Conservation (phyloP, 2,329 filamentous ascomycete species). For the Pezicula carpinea region DNA sequence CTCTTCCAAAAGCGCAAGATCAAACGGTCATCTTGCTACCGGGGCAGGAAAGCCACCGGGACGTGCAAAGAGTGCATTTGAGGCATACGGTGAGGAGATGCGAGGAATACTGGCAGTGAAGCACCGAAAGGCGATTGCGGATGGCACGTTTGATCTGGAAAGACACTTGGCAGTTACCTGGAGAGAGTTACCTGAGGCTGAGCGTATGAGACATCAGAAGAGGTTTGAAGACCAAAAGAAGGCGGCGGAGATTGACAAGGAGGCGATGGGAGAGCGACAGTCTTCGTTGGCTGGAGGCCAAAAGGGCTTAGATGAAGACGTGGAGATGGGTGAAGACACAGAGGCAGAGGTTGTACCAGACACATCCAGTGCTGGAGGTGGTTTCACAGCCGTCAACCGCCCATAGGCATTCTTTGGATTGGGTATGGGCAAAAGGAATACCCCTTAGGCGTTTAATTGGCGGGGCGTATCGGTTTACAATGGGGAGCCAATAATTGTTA, state of each 20-base stretch:
- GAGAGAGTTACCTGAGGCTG: slow-evolving; percentile 17
- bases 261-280: slow-evolving; percentile 17
- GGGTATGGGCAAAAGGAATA: not conserved
- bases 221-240: slow-evolving; percentile 27
- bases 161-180: slow-evolving; percentile 22
- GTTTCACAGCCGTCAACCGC: slow-evolving; percentile 28
- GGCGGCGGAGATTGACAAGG: slow-evolving; percentile 17
- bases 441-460: no score
- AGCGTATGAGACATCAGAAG: slow-evolving; percentile 16
- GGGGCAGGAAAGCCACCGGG: not conserved
- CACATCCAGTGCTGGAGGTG: slow-evolving; percentile 11
- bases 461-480: no score
- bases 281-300: slow-evolving; percentile 12
- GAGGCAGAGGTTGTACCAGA: slow-evolving; percentile 18
- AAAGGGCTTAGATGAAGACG: slow-evolving; percentile 24
- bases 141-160: slow-evolving; percentile 25
- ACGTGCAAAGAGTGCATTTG: slow-evolving; percentile 21
- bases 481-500: no score
- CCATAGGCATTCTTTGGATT: not conserved
- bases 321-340: slow-evolving; percentile 31
- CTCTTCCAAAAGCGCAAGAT: slow-evolving; percentile 4
- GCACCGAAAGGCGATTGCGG: slow-evolving; percentile 19
- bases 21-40: not conserved
- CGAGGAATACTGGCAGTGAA: slow-evolving; percentile 18
- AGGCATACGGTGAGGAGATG: slow-evolving; percentile 24